Percentiles rank a stretch among this genome's conserved stretches.
Evolutionary conservation across 2,329 filamentous ascomycete genomes (phyloP).

Genomic region (Trichoderma cornu-damae): DNA sequence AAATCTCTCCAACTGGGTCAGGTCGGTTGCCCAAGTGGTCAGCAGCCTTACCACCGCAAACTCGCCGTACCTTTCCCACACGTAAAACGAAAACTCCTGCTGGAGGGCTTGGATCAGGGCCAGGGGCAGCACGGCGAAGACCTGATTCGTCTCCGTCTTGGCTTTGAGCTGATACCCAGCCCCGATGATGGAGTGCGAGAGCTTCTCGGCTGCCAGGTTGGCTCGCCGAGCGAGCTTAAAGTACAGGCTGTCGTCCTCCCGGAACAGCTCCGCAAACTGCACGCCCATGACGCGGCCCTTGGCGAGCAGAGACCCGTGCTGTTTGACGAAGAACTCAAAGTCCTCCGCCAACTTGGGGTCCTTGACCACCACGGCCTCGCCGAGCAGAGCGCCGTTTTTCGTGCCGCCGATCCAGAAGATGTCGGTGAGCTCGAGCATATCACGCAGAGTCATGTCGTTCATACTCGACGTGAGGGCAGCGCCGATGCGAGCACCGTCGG

Average conservation of each 20-base stretch:
- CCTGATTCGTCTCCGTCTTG: constrained; percentile 47
- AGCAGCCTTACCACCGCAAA: constrained; percentile 41
- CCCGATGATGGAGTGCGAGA: constrained; percentile 40
- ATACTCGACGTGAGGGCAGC: constrained; percentile 38
- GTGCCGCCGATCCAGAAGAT: constrained; percentile 53
- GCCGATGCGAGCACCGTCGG: constrained; percentile 46
- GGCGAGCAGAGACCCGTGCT: constrained; percentile 46
- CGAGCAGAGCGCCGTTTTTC: constrained; percentile 47
- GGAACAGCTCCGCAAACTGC: constrained; percentile 47
- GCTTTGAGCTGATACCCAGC: constrained; percentile 41
- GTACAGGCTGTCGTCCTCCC: constrained; percentile 35
- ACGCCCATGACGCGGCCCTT: constrained; percentile 46
- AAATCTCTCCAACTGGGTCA: constrained; percentile 38
- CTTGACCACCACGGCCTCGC: constrained; percentile 47
- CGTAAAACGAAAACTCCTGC: constrained; percentile 42
- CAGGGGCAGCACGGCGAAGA: constrained; percentile 43
- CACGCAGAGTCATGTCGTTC: constrained; percentile 41
- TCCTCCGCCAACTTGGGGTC: constrained; percentile 38
- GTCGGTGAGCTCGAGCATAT: constrained; percentile 44
- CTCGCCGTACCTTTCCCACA: constrained; percentile 41
- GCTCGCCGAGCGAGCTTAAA: constrained; percentile 43
- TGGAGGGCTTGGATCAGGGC: constrained; percentile 37
- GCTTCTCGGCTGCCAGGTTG: constrained; percentile 40
- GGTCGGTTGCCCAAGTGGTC: constrained; percentile 48
- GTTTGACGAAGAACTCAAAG: constrained; percentile 48